Evolutionary conservation across 345 rosid species (phyloP).

Genomic region (Pelargonium nanum): DNA sequence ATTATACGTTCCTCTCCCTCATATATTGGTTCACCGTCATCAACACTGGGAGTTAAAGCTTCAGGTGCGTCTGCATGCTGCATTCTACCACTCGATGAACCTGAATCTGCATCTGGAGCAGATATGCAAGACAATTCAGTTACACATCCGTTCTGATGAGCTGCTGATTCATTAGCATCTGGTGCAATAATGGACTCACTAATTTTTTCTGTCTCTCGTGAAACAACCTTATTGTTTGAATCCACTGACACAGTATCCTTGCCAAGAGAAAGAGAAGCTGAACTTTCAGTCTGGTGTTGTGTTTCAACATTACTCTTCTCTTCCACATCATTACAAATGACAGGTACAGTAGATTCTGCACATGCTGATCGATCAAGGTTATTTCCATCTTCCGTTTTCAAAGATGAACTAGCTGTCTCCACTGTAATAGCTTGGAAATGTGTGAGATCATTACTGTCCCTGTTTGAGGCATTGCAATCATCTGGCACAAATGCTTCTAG

Average conservation of each 20-base stretch:
- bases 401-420: constrained; percentile 18
- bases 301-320: constrained; percentile 20
- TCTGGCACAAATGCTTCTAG: constrained; percentile 24
- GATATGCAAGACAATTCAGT: constrained; percentile 16
- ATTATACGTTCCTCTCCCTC: constrained; percentile 93
- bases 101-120: constrained; percentile 30
- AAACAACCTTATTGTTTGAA: constrained; percentile 14
- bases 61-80: constrained; percentile 42
- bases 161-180: constrained; percentile 25
- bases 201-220: constrained; percentile 14
- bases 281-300: constrained; percentile 21
- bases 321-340: constrained; percentile 18
- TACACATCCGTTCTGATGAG: constrained; percentile 19
- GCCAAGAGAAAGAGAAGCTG: constrained; percentile 18
- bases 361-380: constrained; percentile 23
- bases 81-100: constrained; percentile 38
- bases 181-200: constrained; percentile 15
- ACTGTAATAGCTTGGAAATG: constrained; percentile 16
- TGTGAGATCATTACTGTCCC: constrained; percentile 17
- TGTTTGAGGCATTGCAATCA: constrained; percentile 14
- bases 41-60: constrained; percentile 42
- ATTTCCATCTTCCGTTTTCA: constrained; percentile 21
- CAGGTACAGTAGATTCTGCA: constrained; percentile 18
- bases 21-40: constrained; percentile 81
- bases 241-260: constrained; percentile 16